Conservation (phyloP, 371 early-diverging fungal genomes). For the Mortierella sp. region DNA sequence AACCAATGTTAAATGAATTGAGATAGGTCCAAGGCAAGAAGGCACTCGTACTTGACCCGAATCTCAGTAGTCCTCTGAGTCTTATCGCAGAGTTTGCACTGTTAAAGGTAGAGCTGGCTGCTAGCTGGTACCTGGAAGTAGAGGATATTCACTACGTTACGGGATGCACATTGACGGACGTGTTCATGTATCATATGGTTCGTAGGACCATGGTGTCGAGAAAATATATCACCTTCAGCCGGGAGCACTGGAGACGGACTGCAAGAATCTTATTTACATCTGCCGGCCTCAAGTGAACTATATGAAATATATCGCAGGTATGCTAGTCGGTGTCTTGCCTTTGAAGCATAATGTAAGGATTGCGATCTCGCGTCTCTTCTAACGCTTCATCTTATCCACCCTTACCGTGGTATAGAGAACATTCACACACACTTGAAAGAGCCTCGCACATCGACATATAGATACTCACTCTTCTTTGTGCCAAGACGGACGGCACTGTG, state of each 20-base stretch:
- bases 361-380: background rate
- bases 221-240: slow-evolving; percentile 87
- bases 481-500: slow-evolving; percentile 89
- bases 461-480: slow-evolving; percentile 84
- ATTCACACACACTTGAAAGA: slow-evolving; percentile 48
- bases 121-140: too few relatives aligned
- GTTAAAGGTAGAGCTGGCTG: slow-evolving; percentile 87
- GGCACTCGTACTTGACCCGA: slow-evolving; percentile 87
- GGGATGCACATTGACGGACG: background rate
- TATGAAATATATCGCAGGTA: slow-evolving; percentile 88
- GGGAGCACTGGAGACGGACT: slow-evolving; percentile 72
- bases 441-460: slow-evolving; percentile 33
- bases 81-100: slow-evolving; percentile 86
- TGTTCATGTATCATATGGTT: background rate
- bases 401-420: slow-evolving; percentile 26
- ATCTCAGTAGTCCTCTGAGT: slow-evolving; percentile 86
- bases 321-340: slow-evolving; percentile 5
- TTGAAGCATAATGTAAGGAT: too few relatives aligned
- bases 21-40: slow-evolving; percentile 88
- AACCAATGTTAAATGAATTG: background rate
- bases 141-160: too few relatives aligned
- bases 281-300: slow-evolving; percentile 80
- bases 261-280: slow-evolving; percentile 82
- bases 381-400: background rate
- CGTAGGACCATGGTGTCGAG: slow-evolving; percentile 93